Evolutionary conservation across 2,329 filamentous ascomycete species (phyloP).

Genomic region (Pseudocercospora eumusae): DNA sequence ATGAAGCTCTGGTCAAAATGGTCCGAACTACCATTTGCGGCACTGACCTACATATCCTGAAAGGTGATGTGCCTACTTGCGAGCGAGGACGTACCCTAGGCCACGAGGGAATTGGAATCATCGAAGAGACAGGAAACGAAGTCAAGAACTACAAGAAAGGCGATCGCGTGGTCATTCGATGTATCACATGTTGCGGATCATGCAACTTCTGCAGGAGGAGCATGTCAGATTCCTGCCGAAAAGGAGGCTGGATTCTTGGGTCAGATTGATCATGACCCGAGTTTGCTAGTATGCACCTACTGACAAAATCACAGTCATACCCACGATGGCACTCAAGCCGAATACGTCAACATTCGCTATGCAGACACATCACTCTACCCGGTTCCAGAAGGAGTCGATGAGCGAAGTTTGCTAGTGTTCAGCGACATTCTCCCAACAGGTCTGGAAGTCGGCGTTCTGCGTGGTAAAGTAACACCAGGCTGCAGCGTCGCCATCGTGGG

Average conservation of each 20-base stretch:
- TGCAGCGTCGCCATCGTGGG: constrained; percentile 58
- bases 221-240: constrained; percentile 57
- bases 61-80: constrained; percentile 56
- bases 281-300: neutral
- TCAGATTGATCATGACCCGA: neutral
- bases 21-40: constrained; percentile 37
- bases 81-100: constrained; percentile 52
- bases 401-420: constrained; percentile 52
- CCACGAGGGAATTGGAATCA: constrained; percentile 56
- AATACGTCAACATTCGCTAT: constrained; percentile 57
- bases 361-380: constrained; percentile 53
- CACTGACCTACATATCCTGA: constrained; percentile 57
- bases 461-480: constrained; percentile 55
- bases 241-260: constrained; percentile 58
- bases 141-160: constrained; percentile 53
- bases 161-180: constrained; percentile 51
- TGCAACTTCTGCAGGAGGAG: constrained; percentile 55
- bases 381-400: constrained; percentile 48
- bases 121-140: constrained; percentile 49
- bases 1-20: constrained; percentile 45
- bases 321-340: constrained; percentile 59
- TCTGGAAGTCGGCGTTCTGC: constrained; percentile 57
- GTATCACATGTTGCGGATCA: constrained; percentile 53
- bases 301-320: constrained; percentile 39
- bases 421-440: constrained; percentile 61